phyloP scores from a whole-genome alignment of 2,329 filamentous ascomycete genomes.

The Magnaporthiopsis poae region DNA sequence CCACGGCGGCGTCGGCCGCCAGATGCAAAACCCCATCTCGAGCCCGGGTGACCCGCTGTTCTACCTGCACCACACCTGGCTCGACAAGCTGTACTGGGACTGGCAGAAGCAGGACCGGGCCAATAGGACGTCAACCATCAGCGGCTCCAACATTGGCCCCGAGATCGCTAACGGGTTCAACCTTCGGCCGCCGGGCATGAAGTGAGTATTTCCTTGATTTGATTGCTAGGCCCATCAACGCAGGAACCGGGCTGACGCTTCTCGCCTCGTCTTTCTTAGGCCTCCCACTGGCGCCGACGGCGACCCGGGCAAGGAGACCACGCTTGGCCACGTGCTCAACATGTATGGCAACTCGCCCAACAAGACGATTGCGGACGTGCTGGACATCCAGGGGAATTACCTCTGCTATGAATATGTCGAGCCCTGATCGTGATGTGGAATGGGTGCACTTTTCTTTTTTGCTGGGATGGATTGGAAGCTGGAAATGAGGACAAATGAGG shows the following conservation, averaged over 20 bases:
- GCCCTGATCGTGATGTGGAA: neutral
- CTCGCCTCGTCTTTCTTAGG: neutral
- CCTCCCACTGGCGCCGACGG: conserved; percentile 10
- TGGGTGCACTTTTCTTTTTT: no score
- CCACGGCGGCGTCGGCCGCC: conserved; percentile 17
- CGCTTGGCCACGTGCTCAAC: conserved; percentile 12
- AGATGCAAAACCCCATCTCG: conserved; percentile 14
- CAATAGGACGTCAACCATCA: conserved; percentile 6
- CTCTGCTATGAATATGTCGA: conserved; percentile 11
- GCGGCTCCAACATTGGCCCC: neutral
- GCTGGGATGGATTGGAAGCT: no score
- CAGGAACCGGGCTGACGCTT: no score
- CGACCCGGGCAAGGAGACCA: conserved; percentile 11
- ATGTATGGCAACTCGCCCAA: conserved; percentile 13
- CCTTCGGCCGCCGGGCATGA: neutral
- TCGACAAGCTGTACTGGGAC: conserved; percentile 14
- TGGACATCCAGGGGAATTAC: conserved; percentile 13
- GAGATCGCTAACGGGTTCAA: neutral
- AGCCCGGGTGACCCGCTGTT: conserved; percentile 14
- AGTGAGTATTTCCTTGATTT: neutral
- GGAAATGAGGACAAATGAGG: no score
- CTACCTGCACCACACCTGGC: conserved; percentile 10
- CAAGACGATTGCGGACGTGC: conserved; percentile 12
- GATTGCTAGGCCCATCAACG: no score
- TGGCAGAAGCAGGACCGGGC: conserved; percentile 12